A percentile compares a stretch with the other conserved stretches of the same genome.
Conservation (phyloP, 331 rosid genomes). For the Pyracantha coccinea region DNA sequence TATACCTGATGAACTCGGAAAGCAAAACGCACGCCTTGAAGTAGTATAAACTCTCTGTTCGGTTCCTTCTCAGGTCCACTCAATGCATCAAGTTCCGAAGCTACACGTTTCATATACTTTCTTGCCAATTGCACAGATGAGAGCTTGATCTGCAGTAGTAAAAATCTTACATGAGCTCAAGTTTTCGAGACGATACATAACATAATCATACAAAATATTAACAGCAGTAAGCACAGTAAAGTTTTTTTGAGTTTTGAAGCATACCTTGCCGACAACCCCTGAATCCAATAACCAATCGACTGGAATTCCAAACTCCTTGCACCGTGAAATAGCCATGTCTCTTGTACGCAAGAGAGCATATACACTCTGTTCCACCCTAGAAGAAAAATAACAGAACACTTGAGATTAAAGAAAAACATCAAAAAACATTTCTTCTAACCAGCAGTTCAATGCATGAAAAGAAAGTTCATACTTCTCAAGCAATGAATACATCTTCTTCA, state of each 20-base stretch:
- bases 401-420: neutral
- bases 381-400: constrained; percentile 3
- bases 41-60: constrained; percentile 63
- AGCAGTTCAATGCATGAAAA: constrained; percentile 1
- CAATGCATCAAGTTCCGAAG: constrained; percentile 68
- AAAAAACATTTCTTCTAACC: neutral
- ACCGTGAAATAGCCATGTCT: constrained; percentile 88
- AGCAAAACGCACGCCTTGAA: constrained; percentile 93
- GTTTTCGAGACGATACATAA: neutral
- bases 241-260: constrained; percentile 1
- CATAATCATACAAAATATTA: neutral
- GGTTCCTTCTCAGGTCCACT: constrained; percentile 83
- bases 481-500: constrained; percentile 91
- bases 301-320: constrained; percentile 85
- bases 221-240: neutral
- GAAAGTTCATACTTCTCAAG: constrained; percentile 71
- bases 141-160: constrained; percentile 68
- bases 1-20: constrained; percentile 90
- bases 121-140: constrained; percentile 87
- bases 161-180: neutral
- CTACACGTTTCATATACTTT: constrained; percentile 89
- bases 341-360: constrained; percentile 79
- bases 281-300: constrained; percentile 80
- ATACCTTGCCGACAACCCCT: constrained; percentile 90
- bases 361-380: constrained; percentile 83